Evolutionary conservation across 306 rosid species (phyloP).

Genomic region (Quercus glauca): DNA sequence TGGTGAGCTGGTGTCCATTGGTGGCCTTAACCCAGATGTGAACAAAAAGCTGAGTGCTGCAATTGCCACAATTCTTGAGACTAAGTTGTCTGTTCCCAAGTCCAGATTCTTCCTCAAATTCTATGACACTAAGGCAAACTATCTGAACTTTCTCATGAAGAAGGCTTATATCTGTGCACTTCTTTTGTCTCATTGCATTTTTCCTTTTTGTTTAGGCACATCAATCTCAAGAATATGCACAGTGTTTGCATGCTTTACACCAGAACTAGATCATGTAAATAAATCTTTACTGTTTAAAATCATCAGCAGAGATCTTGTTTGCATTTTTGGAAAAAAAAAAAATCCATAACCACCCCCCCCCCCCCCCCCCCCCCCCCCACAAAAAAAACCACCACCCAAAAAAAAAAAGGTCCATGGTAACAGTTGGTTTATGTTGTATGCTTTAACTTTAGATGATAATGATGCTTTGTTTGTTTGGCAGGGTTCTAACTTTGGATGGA

Average conservation of each 20-base stretch:
- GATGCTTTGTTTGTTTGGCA: slow-evolving; percentile 40
- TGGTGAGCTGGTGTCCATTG: slow-evolving; percentile 94
- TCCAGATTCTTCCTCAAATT: slow-evolving; percentile 79
- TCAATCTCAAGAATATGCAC: slow-evolving; percentile 79
- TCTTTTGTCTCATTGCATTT: slow-evolving; percentile 59
- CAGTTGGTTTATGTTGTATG: slow-evolving; percentile 2
- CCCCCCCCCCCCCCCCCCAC: not conserved
- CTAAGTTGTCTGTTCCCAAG: slow-evolving; percentile 87
- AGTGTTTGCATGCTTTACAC: slow-evolving; percentile 91
- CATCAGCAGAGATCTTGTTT: slow-evolving; percentile 22
- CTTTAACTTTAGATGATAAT: slow-evolving; percentile 18
- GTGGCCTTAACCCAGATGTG: slow-evolving; percentile 73
- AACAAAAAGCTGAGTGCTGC: slow-evolving; percentile 94
- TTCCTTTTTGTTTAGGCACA: slow-evolving; percentile 74
- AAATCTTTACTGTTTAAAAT: slow-evolving; percentile 39
- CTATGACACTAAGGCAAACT: slow-evolving; percentile 83
- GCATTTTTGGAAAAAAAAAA: not conserved
- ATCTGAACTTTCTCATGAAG: slow-evolving; percentile 21
- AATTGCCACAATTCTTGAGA: slow-evolving; percentile 66
- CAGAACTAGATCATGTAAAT: slow-evolving; percentile 88
- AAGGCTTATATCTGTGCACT: slow-evolving; percentile 30
- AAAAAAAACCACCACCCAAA: no score
- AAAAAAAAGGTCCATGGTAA: not conserved
- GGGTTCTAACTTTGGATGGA: slow-evolving; percentile 95
- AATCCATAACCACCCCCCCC: not conserved